phyloP scores from a whole-genome alignment of 2,329 filamentous ascomycete genomes.

The Teratosphaeria destructans region DNA sequence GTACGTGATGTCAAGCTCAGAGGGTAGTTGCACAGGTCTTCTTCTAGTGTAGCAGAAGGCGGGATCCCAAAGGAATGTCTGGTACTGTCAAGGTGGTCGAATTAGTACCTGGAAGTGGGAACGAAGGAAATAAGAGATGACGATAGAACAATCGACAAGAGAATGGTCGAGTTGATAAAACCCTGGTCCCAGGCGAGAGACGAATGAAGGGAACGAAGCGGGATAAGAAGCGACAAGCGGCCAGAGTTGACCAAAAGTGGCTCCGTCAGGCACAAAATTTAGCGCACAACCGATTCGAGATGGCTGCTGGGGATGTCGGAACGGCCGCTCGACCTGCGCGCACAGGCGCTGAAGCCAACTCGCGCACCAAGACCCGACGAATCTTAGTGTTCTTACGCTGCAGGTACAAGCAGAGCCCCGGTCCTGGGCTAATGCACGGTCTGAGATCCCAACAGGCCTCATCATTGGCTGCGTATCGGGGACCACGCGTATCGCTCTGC shows the following conservation, averaged over 20 bases:
- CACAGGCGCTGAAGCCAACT: slow-evolving; percentile 7
- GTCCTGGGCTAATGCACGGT: slow-evolving; percentile 1
- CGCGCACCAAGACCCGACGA: slow-evolving; percentile 3
- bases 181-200: slow-evolving; percentile 9
- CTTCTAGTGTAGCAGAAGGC: slow-evolving; percentile 8
- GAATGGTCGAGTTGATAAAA: slow-evolving; percentile 13
- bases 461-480: background rate
- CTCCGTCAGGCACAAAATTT: slow-evolving; percentile 8
- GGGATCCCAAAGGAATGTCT: slow-evolving; percentile 12
- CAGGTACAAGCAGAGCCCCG: slow-evolving; percentile 1
- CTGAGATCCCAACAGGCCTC: background rate
- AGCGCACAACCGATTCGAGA: slow-evolving; percentile 5
- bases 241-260: slow-evolving; percentile 4
- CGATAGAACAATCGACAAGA: slow-evolving; percentile 9
- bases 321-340: slow-evolving; percentile 5
- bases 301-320: slow-evolving; percentile 9
- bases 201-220: slow-evolving; percentile 12
- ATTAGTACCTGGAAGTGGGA: slow-evolving; percentile 8
- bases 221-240: slow-evolving; percentile 13
- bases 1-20: slow-evolving; percentile 1
- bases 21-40: slow-evolving; percentile 12
- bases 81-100: slow-evolving; percentile 8
- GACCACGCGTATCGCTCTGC: background rate
- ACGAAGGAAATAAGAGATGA: slow-evolving; percentile 15
- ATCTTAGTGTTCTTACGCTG: background rate